Base-by-base conservation (phyloP, 352 stramenopile genomes). In the Elongisporangium prolatum region DNA sequence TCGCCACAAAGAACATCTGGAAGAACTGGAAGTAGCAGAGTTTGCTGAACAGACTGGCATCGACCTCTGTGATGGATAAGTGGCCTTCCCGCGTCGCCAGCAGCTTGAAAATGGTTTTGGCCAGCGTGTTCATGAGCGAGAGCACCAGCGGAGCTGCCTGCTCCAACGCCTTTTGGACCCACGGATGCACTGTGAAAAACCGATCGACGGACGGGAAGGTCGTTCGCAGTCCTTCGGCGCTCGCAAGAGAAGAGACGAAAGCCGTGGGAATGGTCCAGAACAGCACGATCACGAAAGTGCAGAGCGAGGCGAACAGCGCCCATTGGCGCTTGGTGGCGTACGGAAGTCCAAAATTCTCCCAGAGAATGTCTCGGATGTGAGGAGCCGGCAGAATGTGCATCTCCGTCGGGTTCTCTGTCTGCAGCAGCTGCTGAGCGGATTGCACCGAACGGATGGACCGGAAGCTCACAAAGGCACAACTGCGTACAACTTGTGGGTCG, bases 231-330 rank as follows among this genome's bases (percentile, higher is more conserved):
- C 78, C 88, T 52, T 91, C 82, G 21, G 91, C 74, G 3, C 72
- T 89, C 18, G 84, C 63, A 13, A 93, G 57, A 11, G 84, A 91
- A 8, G 82, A 75, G 9, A 93, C 79, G 21, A 92, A 89, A 1
- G 80, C 80, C 37, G 82, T 91, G 17, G 84, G 84, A 52, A 93
- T 88, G 3, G 84, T 93, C 82, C 84, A 93, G 57, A 93, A 93
- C 8, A 93, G 61, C 52, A 92, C 80, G 57, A 93, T 88, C 18
- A 49, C 56, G 0, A 69, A 70, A 8, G 84, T 91, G n/a, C 91
- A 55, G 18, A 77, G 49, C 6, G 68, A 58, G 5, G 84, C 87
- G 1, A 89, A 56, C 16, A 91, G 65, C 54, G 59, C 67, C 10
- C 81, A 73, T 18, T 87, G 64, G 0, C 71, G 62, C 16, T 79